Conservation (phyloP, 116 monocot genomes). For the Thalassia testudinum region DNA sequence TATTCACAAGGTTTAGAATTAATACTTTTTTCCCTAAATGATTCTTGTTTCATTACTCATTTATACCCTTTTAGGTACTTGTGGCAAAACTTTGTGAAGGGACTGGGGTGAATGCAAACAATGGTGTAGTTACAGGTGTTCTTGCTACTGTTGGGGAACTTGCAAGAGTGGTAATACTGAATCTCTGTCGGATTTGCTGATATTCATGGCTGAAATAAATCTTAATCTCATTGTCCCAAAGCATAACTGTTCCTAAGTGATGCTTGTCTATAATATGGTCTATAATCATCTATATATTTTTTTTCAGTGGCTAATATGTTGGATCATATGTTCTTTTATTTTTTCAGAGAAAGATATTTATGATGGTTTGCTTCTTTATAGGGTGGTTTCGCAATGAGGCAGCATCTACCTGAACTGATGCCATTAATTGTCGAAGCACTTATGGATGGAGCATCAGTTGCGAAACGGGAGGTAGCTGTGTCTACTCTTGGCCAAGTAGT, state of each 20-base stretch:
- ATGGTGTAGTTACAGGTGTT: conserved; percentile 73
- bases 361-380: conserved; percentile 5
- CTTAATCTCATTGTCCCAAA: too few relatives aligned
- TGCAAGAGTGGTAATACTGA: conserved; percentile 58
- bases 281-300: too few relatives aligned
- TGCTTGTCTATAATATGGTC: too few relatives aligned
- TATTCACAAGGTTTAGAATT: conserved; percentile 78
- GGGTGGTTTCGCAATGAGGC: conserved; percentile 94
- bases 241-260: too few relatives aligned
- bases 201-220: too few relatives aligned
- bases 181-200: background rate
- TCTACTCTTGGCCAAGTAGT: conserved; percentile 97
- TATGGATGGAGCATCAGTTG: conserved; percentile 69
- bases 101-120: conserved; percentile 62
- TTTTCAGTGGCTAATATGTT: too few relatives aligned
- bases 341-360: background rate
- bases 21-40: background rate
- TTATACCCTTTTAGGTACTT: conserved; percentile 48
- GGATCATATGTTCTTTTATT: too few relatives aligned
- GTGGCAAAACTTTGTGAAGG: conserved; percentile 65
- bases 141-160: conserved; percentile 95
- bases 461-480: conserved; percentile 84
- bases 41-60: background rate
- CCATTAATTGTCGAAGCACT: conserved; percentile 94
- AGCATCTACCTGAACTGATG: conserved; percentile 77